Conservation (phyloP, 2,329 filamentous ascomycete genomes). For the Talaromyces pinophilus region DNA sequence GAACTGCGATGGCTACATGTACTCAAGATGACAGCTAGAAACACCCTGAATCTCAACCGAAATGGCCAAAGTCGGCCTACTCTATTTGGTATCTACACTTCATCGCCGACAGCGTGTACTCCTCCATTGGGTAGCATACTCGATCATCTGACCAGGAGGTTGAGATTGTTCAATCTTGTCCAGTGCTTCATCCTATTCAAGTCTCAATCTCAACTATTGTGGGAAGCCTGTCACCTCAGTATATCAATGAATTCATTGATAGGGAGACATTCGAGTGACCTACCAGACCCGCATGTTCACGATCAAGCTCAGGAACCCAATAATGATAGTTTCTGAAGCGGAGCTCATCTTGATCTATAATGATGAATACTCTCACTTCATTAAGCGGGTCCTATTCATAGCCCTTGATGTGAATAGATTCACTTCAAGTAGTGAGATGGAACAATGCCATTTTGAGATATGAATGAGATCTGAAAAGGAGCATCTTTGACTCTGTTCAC, state of each 20-base stretch:
- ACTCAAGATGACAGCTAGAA: background rate
- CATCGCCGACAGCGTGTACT: background rate
- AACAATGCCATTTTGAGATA: conserved; percentile 1
- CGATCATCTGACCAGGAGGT: background rate
- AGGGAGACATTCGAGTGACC: background rate
- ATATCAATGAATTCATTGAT: background rate
- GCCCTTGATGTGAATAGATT: conserved; percentile 3
- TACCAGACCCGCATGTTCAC: background rate
- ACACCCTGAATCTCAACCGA: background rate
- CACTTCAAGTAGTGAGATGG: background rate
- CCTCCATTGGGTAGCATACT: background rate
- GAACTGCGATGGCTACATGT: background rate
- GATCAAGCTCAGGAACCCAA: background rate
- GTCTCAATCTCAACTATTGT: background rate
- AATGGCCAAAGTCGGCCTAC: background rate
- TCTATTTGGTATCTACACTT: background rate
- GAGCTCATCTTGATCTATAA: background rate
- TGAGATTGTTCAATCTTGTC: background rate
- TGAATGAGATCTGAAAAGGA: background rate
- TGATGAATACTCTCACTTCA: conserved; percentile 1
- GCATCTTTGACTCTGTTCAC: background rate
- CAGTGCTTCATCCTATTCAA: background rate
- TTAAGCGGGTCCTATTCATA: conserved; percentile 10
- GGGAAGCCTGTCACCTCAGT: background rate
- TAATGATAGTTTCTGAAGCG: background rate